Evolutionary conservation across 1,284 basidiomycete species (phyloP).

Genomic region (Volvariella surrecta): DNA sequence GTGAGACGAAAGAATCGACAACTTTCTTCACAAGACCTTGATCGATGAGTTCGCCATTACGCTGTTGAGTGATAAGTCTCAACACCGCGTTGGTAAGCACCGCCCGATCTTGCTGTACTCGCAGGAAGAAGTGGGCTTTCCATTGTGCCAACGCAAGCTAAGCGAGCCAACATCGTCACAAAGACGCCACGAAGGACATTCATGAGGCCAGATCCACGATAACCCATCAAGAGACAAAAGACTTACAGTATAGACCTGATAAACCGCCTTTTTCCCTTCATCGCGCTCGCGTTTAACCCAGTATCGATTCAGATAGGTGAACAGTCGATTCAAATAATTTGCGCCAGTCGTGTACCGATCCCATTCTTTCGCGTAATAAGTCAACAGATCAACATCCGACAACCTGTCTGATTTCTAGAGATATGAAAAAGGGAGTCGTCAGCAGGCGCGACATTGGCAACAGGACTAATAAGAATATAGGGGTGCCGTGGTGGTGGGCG

Average conservation of each 20-base stretch:
- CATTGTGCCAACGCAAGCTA: constrained; percentile 95
- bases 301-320: constrained; percentile 96
- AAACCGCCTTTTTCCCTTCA: constrained; percentile 93
- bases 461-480: too few species aligned
- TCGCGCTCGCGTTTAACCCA: constrained; percentile 99
- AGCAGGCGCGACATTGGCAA: too few species aligned
- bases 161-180: background rate
- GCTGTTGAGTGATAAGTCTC: constrained; percentile 85
- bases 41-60: constrained; percentile 93
- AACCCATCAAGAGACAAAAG: too few species aligned
- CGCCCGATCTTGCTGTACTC: constrained; percentile 73
- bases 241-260: constrained; percentile 93
- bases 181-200: too few species aligned
- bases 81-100: constrained; percentile 88
- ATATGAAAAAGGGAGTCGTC: too few species aligned
- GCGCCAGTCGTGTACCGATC: constrained; percentile 95
- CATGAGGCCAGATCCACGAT: too few species aligned
- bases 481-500: too few species aligned
- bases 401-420: constrained; percentile 70
- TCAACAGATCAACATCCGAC: constrained; percentile 82
- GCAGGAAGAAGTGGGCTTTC: constrained; percentile 88
- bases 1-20: constrained; percentile 93
- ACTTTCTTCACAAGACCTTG: constrained; percentile 93
- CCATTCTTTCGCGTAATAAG: constrained; percentile 93
- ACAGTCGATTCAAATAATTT: constrained; percentile 92